Conservation (phyloP, 108 stramenopile species). For the Cyclostephanos tholiformis region DNA sequence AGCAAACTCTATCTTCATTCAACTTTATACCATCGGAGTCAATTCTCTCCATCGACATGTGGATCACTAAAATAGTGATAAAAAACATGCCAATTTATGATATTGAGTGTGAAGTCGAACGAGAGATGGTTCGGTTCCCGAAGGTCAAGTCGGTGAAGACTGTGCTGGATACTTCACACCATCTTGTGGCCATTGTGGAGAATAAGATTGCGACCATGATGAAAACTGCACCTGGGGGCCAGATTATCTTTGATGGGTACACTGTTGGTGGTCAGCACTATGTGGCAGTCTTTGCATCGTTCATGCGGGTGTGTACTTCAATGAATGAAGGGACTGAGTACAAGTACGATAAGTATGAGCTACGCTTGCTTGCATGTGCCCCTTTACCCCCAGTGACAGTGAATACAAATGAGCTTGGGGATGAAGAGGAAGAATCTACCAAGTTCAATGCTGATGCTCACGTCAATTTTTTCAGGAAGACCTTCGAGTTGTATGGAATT, state of each 20-base stretch:
- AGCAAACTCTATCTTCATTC: no score
- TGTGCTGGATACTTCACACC: constrained; percentile 14
- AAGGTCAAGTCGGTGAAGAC: constrained; percentile 13
- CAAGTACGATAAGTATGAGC: constrained; percentile 7
- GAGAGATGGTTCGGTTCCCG: not conserved
- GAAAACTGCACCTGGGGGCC: not conserved
- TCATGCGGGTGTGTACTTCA: not conserved
- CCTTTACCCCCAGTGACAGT: constrained; percentile 11
- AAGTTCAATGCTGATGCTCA: constrained; percentile 21
- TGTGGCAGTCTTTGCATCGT: constrained; percentile 11
- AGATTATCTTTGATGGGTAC: constrained; percentile 17
- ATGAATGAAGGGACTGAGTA: constrained; percentile 5
- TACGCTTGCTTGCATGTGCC: constrained; percentile 18
- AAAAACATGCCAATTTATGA: constrained; percentile 14
- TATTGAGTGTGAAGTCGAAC: not conserved
- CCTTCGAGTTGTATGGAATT: constrained; percentile 11
- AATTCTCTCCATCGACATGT: constrained; percentile 1
- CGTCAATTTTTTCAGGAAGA: constrained; percentile 6
- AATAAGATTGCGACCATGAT: constrained; percentile 10
- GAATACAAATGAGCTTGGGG: not conserved
- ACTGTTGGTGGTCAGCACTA: constrained; percentile 7
- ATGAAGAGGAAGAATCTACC: constrained; percentile 9
- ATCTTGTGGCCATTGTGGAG: constrained; percentile 19
- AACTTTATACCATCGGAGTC: no score
- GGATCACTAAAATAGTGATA: not conserved